Evolutionary conservation across 306 rosid genomes (phyloP), one percentile per base, ranked within the genome.

Genomic region (Herpetospermum pedunculosum): DNA sequence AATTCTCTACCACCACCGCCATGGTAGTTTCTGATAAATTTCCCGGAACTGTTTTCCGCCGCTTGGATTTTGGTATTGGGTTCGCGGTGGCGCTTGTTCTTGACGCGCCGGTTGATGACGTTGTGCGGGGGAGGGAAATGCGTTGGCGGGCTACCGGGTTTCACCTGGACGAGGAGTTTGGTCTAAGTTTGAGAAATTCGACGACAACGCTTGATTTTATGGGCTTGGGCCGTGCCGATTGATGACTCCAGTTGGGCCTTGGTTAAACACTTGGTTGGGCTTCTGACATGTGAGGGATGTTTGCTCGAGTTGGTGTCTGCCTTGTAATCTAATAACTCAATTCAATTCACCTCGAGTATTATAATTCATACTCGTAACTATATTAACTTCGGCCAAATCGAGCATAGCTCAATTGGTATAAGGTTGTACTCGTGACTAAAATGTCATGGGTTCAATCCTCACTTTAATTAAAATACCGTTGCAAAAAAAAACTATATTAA

Each of bases 1-100:
- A 77, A 6, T 72, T 15, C 7, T 71, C 80, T 8, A 57, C 54
- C 78, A 58, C 78, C 78, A 75, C 54, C 78, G 71, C 78, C 78
- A 75, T 75, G 57, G 59, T 7, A 34, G 59, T 10, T 74, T 13
- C 63, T 19, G 25, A 32, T 30, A 5, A 15, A 12, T 12, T 29
- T 1, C 34, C 6, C 6, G 18, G 23, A 3, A 14, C 38, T 6
- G 19, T 70, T 70, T 9, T 11, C 26, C 26, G 38, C 40, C 21
- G 44, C 15, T 4, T 49, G 29, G 1, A 4, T 68, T 68, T 2
- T 11, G 52, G 10, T 34, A 21, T 65, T 21, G 18, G 1, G 34
- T 13, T 41, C 38, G 7, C 10, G 54, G 73, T 13, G 73, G 73
- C 73, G 37, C 54, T 43, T 67, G 73, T 21, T 13, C 10, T 5